These are phyloP conservation scores for Vitis hybrid DNA, from an alignment of 177 flowering plant genomes.

Conservation along the genomic window DNA sequence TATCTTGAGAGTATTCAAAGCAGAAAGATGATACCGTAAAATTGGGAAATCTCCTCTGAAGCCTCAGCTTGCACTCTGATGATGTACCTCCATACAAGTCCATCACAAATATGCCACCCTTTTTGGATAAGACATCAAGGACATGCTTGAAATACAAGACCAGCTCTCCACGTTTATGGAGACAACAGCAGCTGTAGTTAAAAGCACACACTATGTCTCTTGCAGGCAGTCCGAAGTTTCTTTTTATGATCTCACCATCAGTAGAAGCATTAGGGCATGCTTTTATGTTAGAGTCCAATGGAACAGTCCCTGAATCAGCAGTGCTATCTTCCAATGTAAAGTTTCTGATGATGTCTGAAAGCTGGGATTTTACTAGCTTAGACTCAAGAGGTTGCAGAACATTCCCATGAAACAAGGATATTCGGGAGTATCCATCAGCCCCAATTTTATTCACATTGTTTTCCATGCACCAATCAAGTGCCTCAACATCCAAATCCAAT, in stretches of 20 bases:
- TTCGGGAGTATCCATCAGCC: conserved; percentile 65
- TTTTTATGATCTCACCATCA: conserved; percentile 25
- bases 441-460: conserved; percentile 71
- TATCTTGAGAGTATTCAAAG: neutral
- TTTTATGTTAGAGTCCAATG: conserved; percentile 18
- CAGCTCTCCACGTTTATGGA: conserved; percentile 71
- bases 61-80: conserved; percentile 65
- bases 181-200: conserved; percentile 97
- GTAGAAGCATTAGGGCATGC: conserved; percentile 1
- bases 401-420: conserved; percentile 89
- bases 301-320: conserved; percentile 13
- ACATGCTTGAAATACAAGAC: conserved; percentile 83
- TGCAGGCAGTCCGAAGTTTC: conserved; percentile 39
- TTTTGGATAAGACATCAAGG: conserved; percentile 55
- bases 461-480: conserved; percentile 86
- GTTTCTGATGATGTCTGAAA: conserved; percentile 31
- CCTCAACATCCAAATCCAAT: conserved; percentile 88
- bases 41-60: conserved; percentile 77
- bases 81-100: conserved; percentile 95
- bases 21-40: conserved; percentile 60
- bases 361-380: conserved; percentile 39
- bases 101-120: conserved; percentile 94
- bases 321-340: conserved; percentile 31
- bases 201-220: conserved; percentile 94
- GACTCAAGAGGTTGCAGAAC: conserved; percentile 79